These are phyloP conservation scores for Termitomyces sp. DNA, from an alignment of 768 basidiomycete genomes.

Conservation along the genomic window DNA sequence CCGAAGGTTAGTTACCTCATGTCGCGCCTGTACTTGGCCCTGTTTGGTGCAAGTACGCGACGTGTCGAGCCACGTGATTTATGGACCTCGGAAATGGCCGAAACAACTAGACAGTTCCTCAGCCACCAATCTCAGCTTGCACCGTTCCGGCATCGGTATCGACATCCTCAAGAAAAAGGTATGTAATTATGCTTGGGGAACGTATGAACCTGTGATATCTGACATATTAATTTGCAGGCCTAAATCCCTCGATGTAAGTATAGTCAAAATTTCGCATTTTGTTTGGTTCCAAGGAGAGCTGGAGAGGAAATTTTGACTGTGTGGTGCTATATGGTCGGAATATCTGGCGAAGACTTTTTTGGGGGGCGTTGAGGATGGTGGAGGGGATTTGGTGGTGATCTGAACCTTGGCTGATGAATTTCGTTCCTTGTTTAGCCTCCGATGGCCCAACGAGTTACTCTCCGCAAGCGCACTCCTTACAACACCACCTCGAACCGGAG, in stretches of 20 bases:
- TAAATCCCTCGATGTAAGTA: constrained; percentile 28
- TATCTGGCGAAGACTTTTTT: neutral
- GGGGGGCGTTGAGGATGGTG: neutral
- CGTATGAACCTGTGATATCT: constrained; percentile 4
- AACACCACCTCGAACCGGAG: constrained; percentile 97
- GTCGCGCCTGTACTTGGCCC: neutral
- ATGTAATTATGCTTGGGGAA: constrained; percentile 8
- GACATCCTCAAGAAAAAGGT: constrained; percentile 50
- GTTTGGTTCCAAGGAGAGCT: neutral
- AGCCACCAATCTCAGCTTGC: constrained; percentile 24
- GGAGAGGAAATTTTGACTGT: neutral
- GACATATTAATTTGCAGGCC: constrained; percentile 5
- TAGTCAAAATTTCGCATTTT: neutral
- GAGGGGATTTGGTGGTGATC: neutral
- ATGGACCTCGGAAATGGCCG: constrained; percentile 22
- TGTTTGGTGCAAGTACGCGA: neutral
- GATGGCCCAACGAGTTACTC: constrained; percentile 99
- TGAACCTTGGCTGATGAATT: constrained; percentile 1
- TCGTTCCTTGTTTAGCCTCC: constrained; percentile 16
- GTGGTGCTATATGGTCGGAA: neutral
- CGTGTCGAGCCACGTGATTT: constrained; percentile 5
- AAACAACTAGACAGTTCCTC: constrained; percentile 31
- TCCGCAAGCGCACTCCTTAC: constrained; percentile 97
- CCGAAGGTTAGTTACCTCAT: neutral
- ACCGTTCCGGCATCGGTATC: constrained; percentile 40